Conservation (phyloP, 495 filamentous ascomycete species). For the Aspergillus sparsus region DNA sequence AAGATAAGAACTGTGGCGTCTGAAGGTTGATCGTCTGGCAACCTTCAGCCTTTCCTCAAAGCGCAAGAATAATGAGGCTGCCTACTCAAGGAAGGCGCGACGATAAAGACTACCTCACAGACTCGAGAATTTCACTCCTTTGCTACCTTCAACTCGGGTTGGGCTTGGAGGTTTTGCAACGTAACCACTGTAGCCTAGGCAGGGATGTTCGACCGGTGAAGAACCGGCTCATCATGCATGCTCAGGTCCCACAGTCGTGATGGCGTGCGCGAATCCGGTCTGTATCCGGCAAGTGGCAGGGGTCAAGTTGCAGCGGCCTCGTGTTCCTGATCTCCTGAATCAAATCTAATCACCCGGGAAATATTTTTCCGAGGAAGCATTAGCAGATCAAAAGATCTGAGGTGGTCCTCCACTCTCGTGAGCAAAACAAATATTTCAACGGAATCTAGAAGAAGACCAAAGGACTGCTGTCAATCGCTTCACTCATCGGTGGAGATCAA, state of each 20-base stretch:
- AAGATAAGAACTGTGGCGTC: not conserved
- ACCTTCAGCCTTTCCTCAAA: not conserved
- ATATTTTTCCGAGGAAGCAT: not conserved
- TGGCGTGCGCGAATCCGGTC: conserved; percentile 1
- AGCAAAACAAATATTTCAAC: not conserved
- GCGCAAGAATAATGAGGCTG: not conserved
- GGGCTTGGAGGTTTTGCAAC: not conserved
- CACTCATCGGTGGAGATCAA: not conserved
- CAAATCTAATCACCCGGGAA: not conserved
- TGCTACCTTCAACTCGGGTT: not conserved
- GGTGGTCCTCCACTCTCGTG: not conserved
- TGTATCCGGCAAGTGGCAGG: not conserved
- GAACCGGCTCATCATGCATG: not conserved
- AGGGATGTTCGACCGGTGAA: not conserved
- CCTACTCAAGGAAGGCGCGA: not conserved
- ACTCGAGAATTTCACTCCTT: not conserved
- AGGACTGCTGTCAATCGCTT: not conserved
- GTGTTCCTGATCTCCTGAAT: not conserved
- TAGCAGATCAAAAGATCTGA: not conserved
- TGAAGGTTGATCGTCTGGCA: not conserved
- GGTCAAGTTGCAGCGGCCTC: not conserved
- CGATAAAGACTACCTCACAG: not conserved
- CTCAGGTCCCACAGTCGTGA: not conserved
- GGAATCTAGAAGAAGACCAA: not conserved
- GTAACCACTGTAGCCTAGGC: too few relatives aligned